A percentile compares a stretch with the other conserved stretches of the same genome.
Evolutionary conservation across 441 rosid genomes (phyloP).

Genomic region (Raphanus hybrid): DNA sequence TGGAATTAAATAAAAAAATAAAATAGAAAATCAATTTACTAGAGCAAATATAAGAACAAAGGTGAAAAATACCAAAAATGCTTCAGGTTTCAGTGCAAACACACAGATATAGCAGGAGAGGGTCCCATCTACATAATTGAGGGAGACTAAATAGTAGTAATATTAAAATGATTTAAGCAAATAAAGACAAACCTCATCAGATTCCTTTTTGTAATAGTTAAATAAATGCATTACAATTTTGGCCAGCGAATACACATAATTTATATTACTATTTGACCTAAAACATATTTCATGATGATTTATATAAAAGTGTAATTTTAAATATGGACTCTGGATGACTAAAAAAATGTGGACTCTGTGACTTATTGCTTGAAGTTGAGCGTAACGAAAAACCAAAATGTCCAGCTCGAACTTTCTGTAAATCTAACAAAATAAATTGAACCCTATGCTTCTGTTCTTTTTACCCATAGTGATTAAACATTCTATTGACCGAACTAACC

Average conservation of each 20-base stretch:
- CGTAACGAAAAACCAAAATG: not conserved
- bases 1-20: conserved; percentile 9
- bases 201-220: not conserved
- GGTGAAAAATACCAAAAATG: conserved; percentile 33
- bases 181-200: conserved; percentile 37
- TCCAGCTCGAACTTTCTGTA: not conserved
- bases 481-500: conserved; percentile 11
- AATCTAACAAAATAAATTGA: conserved; percentile 1
- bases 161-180: conserved; percentile 23
- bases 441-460: not conserved
- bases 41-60: conserved; percentile 36
- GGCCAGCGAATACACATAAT: conserved; percentile 1
- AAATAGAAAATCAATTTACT: conserved; percentile 17
- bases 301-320: not conserved
- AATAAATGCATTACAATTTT: not conserved
- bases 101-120: conserved; percentile 38
- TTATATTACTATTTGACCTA: not conserved
- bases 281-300: not conserved
- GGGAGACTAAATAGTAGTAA: not conserved
- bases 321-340: not conserved
- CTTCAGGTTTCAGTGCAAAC: conserved; percentile 42
- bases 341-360: not conserved
- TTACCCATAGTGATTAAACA: not conserved
- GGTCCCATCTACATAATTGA: conserved; percentile 36
- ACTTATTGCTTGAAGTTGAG: not conserved